phyloP scores from a whole-genome alignment of 352 stramenopile species.

The Plasmopara halstedii region DNA sequence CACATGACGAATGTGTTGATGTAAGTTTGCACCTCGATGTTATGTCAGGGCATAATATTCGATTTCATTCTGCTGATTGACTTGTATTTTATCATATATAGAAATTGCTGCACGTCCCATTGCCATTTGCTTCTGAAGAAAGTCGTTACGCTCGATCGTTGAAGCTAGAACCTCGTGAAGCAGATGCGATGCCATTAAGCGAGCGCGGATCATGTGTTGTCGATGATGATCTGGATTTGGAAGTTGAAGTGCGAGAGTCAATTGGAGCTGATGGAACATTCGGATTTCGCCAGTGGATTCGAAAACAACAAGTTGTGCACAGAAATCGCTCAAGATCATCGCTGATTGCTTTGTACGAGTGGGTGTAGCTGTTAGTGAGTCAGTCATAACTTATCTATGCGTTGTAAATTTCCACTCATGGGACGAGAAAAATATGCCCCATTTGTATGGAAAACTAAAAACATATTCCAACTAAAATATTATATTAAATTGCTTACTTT shows the following conservation, averaged over 20 bases:
- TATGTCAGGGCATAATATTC: neutral
- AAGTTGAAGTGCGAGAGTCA: conserved; percentile 70
- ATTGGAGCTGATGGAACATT: conserved; percentile 71
- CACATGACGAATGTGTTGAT: conserved; percentile 47
- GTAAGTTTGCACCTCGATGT: conserved; percentile 26
- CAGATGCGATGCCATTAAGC: conserved; percentile 50
- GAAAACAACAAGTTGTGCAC: conserved; percentile 78
- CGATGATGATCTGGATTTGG: conserved; percentile 65
- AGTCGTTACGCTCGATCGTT: conserved; percentile 69
- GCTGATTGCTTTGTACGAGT: conserved; percentile 47
- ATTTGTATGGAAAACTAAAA: too few relatives aligned
- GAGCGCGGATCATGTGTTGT: conserved; percentile 41
- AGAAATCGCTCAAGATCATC: conserved; percentile 63
- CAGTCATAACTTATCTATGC: too few relatives aligned
- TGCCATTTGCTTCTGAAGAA: conserved; percentile 69
- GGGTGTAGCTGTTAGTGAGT: conserved; percentile 37
- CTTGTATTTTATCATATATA: conserved; percentile 8
- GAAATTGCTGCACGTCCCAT: conserved; percentile 58
- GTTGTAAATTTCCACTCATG: too few relatives aligned
- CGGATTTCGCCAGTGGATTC: conserved; percentile 74
- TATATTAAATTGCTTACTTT: too few relatives aligned
- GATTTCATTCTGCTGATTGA: neutral
- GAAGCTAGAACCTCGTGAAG: conserved; percentile 64
- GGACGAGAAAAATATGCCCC: too few relatives aligned
- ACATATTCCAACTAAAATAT: too few relatives aligned